These are phyloP conservation scores for Paxillus ammoniavirescens DNA, from an alignment of 768 basidiomycete genomes.

Conservation along the genomic window DNA sequence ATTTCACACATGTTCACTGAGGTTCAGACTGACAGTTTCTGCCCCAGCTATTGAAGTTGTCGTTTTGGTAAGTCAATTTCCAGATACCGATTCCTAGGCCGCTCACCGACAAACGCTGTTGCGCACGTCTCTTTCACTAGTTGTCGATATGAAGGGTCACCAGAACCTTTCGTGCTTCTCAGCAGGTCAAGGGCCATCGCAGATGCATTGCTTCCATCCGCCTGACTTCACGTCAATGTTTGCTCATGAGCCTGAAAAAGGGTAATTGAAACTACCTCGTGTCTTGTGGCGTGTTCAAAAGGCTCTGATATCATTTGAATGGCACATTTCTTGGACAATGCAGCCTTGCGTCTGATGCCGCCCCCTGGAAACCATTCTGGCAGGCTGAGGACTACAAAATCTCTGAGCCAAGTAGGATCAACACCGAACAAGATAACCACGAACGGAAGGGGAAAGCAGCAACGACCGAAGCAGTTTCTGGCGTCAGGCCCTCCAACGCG, in stretches of 20 bases:
- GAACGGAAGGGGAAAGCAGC: conserved; percentile 23
- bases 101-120: conserved; percentile 15
- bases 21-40: conserved; percentile 13
- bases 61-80: neutral
- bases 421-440: neutral
- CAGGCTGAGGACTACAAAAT: conserved; percentile 17
- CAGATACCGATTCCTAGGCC: no score
- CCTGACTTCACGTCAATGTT: conserved; percentile 1
- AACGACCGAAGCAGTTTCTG: conserved; percentile 13
- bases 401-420: neutral
- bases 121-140: conserved; percentile 9
- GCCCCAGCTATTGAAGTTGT: conserved; percentile 12
- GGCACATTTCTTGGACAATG: conserved; percentile 2
- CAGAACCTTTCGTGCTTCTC: neutral
- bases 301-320: conserved; percentile 13
- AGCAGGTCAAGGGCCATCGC: conserved; percentile 15
- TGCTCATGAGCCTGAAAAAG: neutral
- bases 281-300: conserved; percentile 12
- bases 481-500: conserved; percentile 13
- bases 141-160: conserved; percentile 11
- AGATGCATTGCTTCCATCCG: conserved; percentile 4
- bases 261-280: conserved; percentile 5
- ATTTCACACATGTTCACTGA: neutral
- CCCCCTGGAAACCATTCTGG: conserved; percentile 25
- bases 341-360: conserved; percentile 26